Percentiles rank a stretch among this genome's conserved stretches.
Evolutionary conservation across 202 grass and related monocot genomes (phyloP).

Genomic region (Carex arenaria): DNA sequence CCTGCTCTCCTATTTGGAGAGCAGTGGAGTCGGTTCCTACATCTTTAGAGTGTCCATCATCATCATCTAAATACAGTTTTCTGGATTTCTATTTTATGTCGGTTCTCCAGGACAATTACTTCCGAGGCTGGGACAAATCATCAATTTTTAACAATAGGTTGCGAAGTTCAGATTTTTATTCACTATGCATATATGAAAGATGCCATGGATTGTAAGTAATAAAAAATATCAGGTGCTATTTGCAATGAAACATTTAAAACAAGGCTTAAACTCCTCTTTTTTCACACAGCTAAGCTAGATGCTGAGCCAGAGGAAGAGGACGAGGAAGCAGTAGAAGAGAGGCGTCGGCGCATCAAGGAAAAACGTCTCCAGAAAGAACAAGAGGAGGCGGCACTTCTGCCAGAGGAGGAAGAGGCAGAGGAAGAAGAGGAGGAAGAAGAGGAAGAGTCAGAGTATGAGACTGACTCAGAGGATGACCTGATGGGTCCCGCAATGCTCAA

Average conservation of each 20-base stretch:
- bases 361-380: slow-evolving; percentile 33
- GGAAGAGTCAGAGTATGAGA: slow-evolving; percentile 90
- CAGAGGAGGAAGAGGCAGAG: slow-evolving; percentile 52
- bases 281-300: slow-evolving; percentile 30
- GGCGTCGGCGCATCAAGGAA: slow-evolving; percentile 59
- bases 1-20: no score
- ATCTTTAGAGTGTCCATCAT: neutral
- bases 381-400: slow-evolving; percentile 62
- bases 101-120: neutral
- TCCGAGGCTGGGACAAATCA: neutral
- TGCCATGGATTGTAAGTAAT: neutral
- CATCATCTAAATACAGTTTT: neutral
- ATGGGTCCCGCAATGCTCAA: slow-evolving; percentile 80
- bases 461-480: slow-evolving; percentile 85
- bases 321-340: slow-evolving; percentile 71
- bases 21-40: no score
- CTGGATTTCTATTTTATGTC: neutral
- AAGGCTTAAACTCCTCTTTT: neutral
- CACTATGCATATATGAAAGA: neutral
- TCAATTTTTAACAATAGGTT: neutral
- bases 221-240: neutral
- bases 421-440: slow-evolving; percentile 46
- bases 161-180: neutral
- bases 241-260: neutral
- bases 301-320: slow-evolving; percentile 70